Conservation (phyloP, 140 eudicot genomes). For the Erigeron philadelphicus region DNA sequence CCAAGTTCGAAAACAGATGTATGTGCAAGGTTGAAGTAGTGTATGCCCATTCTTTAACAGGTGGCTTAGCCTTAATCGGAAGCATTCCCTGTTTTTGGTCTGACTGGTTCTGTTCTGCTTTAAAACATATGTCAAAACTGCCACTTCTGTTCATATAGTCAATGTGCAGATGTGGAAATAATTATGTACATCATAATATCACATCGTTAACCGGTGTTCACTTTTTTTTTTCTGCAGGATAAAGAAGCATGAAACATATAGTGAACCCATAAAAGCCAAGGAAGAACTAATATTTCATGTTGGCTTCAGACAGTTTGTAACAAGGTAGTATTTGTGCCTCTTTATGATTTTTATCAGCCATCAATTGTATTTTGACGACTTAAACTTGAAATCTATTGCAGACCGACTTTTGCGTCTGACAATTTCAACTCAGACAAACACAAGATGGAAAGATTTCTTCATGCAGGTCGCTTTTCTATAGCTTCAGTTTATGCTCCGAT, state of each 20-base stretch:
- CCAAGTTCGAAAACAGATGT: too few relatives aligned
- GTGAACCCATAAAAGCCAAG: conserved; percentile 79
- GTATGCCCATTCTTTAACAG: too few relatives aligned
- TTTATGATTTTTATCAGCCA: neutral
- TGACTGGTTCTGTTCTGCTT: too few relatives aligned
- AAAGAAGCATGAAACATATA: conserved; percentile 75
- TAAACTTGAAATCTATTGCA: conserved; percentile 26
- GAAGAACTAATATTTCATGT: conserved; percentile 85
- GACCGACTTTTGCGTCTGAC: conserved; percentile 90
- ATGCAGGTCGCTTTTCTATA: conserved; percentile 77
- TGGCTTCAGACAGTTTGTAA: conserved; percentile 78
- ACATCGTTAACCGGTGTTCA: neutral
- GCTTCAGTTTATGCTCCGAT: conserved; percentile 93
- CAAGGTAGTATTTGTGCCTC: conserved; percentile 43
- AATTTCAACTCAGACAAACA: conserved; percentile 73
- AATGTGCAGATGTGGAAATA: too few relatives aligned
- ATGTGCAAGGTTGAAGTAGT: too few relatives aligned
- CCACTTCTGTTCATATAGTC: too few relatives aligned
- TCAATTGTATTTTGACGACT: neutral
- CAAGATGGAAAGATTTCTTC: conserved; percentile 99
- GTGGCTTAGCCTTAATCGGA: too few relatives aligned
- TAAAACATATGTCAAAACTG: too few relatives aligned
- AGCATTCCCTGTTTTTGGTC: too few relatives aligned
- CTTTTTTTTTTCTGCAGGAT: conserved; percentile 38
- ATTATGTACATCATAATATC: neutral